Conservation (phyloP, 2,329 filamentous ascomycete species). For the Fonsecaea pedrosoi region DNA sequence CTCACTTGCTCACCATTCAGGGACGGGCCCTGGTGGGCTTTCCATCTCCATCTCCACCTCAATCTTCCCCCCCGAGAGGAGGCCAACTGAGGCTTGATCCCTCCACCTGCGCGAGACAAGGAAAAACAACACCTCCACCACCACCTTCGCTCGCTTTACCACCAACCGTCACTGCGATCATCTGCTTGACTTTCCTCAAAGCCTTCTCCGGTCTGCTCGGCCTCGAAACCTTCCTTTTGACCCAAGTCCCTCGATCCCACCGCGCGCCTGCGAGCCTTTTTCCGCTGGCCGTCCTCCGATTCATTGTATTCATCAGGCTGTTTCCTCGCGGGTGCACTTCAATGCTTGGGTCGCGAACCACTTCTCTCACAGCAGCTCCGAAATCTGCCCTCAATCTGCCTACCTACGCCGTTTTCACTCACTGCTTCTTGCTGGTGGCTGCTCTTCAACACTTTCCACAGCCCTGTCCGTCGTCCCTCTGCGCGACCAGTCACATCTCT, state of each 20-base stretch:
- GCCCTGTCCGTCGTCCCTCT: slow-evolving; percentile 8
- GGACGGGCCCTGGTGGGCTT: neutral
- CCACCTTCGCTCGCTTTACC: slow-evolving; percentile 4
- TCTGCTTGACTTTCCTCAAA: slow-evolving; percentile 8
- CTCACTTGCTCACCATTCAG: neutral
- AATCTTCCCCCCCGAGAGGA: neutral
- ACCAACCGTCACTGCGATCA: neutral
- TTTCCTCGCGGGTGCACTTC: neutral
- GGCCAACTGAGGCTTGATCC: neutral
- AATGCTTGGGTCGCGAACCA: slow-evolving; percentile 1
- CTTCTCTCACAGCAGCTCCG: slow-evolving; percentile 4
- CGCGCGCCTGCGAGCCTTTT: slow-evolving; percentile 3
- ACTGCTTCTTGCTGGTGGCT: slow-evolving; percentile 11
- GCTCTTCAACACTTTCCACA: slow-evolving; percentile 7
- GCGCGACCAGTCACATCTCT: slow-evolving; percentile 23
- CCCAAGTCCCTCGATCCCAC: slow-evolving; percentile 2
- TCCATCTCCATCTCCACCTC: slow-evolving; percentile 4
- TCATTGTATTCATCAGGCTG: slow-evolving; percentile 12
- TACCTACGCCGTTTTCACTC: slow-evolving; percentile 16
- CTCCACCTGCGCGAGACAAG: slow-evolving; percentile 11
- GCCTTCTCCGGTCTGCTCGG: neutral
- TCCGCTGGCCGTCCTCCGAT: slow-evolving; percentile 10
- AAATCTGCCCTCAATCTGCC: slow-evolving; percentile 31
- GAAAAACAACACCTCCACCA: slow-evolving; percentile 11
- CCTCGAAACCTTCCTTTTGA: neutral